Conservation (phyloP, 1,139 yeast genomes). For the Taiozyma sp. region DNA sequence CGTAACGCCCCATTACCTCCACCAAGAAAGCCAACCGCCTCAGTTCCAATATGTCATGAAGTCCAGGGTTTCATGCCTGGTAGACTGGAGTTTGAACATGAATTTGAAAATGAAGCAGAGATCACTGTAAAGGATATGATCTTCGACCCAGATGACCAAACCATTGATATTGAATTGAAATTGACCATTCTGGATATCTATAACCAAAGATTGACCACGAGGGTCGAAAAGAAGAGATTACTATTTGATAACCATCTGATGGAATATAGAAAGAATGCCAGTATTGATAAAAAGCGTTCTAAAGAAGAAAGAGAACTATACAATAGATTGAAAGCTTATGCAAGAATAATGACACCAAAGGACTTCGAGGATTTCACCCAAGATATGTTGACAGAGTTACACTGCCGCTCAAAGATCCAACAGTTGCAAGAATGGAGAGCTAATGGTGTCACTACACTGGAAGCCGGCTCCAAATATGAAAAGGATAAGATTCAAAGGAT, state of each 20-base stretch:
- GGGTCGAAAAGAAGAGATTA: conserved; percentile 89
- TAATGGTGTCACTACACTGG: conserved; percentile 81
- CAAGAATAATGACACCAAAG: conserved; percentile 71
- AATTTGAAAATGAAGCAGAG: conserved; percentile 96
- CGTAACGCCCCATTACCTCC: conserved; percentile 73
- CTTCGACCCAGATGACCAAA: conserved; percentile 89
- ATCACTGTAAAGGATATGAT: conserved; percentile 90
- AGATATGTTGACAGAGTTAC: conserved; percentile 73
- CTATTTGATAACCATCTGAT: conserved; percentile 71
- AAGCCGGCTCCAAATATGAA: conserved; percentile 82
- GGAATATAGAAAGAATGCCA: conserved; percentile 66
- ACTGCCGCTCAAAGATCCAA: conserved; percentile 74
- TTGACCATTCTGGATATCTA: conserved; percentile 84
- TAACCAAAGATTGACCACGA: conserved; percentile 79
- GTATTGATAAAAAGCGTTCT: conserved; percentile 66
- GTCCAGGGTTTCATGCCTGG: conserved; percentile 99
- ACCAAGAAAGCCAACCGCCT: conserved; percentile 82
- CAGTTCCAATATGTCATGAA: conserved; percentile 95
- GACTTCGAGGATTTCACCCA: conserved; percentile 75
- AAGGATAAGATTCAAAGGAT: conserved; percentile 71
- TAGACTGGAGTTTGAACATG: conserved; percentile 91
- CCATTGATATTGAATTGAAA: conserved; percentile 84
- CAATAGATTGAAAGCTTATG: conserved; percentile 73
- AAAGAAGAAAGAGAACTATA: conserved; percentile 87
- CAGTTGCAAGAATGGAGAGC: conserved; percentile 93